Conservation (phyloP, 768 basidiomycete species). For the Lactifluus echinatus region DNA sequence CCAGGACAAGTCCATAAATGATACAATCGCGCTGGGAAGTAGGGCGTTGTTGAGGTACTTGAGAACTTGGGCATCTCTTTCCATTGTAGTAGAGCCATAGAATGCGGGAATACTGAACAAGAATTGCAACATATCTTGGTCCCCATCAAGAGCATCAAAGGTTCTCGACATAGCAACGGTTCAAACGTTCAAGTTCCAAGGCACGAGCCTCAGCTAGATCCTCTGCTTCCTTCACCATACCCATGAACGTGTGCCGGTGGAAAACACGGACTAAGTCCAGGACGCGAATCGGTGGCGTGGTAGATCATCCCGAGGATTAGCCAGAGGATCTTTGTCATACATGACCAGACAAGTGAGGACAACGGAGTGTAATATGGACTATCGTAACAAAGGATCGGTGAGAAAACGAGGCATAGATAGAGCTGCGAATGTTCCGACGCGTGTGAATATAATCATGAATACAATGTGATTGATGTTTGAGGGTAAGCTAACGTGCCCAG, state of each 20-base stretch:
- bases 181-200: not conserved
- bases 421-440: not conserved
- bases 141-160: not conserved
- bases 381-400: not conserved
- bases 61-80: not conserved
- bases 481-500: not conserved
- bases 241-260: not conserved
- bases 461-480: not conserved
- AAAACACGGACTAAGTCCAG: not conserved
- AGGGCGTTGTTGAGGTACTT: not conserved
- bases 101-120: conserved; percentile 6
- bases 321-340: not conserved
- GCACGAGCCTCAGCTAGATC: not conserved
- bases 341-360: not conserved
- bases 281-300: not conserved
- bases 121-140: conserved; percentile 6
- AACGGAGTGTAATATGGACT: not conserved
- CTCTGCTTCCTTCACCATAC: not conserved
- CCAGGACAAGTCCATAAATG: conserved; percentile 2
- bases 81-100: conserved; percentile 1
- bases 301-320: not conserved
- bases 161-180: not conserved
- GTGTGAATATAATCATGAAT: not conserved
- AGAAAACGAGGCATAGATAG: not conserved
- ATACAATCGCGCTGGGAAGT: not conserved